Base-by-base conservation (phyloP, 306 rosid genomes). In the Gleditsia sinensis region DNA sequence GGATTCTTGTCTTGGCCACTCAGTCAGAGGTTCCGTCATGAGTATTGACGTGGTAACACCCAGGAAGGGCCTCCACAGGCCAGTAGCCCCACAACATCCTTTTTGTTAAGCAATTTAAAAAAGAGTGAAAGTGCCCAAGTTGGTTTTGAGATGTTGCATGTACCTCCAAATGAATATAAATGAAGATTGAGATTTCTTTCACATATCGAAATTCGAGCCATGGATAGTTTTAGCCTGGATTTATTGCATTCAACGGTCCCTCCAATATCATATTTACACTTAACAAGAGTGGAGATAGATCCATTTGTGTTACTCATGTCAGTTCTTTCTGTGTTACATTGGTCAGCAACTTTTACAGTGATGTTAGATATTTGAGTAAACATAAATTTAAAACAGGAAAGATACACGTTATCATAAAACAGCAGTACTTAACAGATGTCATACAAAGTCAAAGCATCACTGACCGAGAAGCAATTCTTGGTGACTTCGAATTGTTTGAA, bases 381-480 rank as follows among this genome's bases (percentile, higher is more conserved):
- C 59, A 56, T 24, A 70, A 75, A 23, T 64, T 33, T 11, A 57
- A 36, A 80, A 64, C 43, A 64, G 36, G 17, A 64, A 59, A 72
- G 11, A 68, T 25, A 72, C 37, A 54, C 54, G n/a, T 30, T 37
- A 21, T 36, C 20, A 62, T 42, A 59, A 69, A 57, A 57, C 19
- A 79, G 37, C 68, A 64, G 28, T 34, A 45, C 53, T 71, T 33
- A 28, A 57, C 57, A 70, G 63, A 58, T 50, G n/a, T 20, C 72
- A 43, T 23, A 11, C 25, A 67, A 45, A 77, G 50, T 53, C 25
- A 78, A 60, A 71, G 40, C 59, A 40, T 43, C 68, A 88, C 95
- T 85, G 57, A 92, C 96, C 95, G 82, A 57, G 90, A 58, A 81
- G 85, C 67, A 82, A 87, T 70, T 80, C 84, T 87, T 55, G 88